phyloP scores from a whole-genome alignment of 2,329 filamentous ascomycete genomes.

The Phoma sp. region DNA sequence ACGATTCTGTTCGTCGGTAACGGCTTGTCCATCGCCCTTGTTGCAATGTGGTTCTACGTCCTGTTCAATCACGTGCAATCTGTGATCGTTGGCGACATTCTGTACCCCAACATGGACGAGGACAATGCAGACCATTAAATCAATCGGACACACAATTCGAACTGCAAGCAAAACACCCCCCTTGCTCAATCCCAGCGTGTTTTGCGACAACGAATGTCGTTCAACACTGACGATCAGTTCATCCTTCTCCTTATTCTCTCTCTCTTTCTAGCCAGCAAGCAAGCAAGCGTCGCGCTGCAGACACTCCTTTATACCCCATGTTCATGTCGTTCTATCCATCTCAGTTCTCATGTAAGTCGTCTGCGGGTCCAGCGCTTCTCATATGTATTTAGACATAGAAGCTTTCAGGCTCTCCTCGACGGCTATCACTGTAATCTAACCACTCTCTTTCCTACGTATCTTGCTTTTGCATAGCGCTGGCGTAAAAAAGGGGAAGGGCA shows the following conservation, averaged over 20 bases:
- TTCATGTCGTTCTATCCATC: background rate
- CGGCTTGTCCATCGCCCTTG: conserved; percentile 58
- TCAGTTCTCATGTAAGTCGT: conserved; percentile 19
- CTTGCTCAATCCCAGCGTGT: conserved; percentile 1
- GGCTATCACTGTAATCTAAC: conserved; percentile 21
- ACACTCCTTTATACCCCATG: conserved; percentile 28
- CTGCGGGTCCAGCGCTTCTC: conserved; percentile 28
- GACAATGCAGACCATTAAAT: conserved; percentile 52
- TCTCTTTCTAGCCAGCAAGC: conserved; percentile 18
- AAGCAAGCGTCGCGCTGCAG: conserved; percentile 16
- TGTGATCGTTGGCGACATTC: conserved; percentile 59
- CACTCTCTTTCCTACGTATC: conserved; percentile 17
- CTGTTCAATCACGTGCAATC: conserved; percentile 58
- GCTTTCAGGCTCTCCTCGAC: conserved; percentile 5
- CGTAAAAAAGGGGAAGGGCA: conserved; percentile 29
- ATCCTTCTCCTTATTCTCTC: conserved; percentile 9
- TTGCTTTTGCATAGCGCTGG: conserved; percentile 34
- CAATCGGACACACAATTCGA: background rate
- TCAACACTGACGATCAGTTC: background rate
- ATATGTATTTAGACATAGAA: conserved; percentile 21
- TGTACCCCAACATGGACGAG: conserved; percentile 65
- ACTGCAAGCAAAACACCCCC: conserved; percentile 1
- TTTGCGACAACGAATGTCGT: background rate
- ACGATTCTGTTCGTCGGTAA: conserved; percentile 50
- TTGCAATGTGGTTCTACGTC: conserved; percentile 63